Base-by-base conservation (phyloP, 768 basidiomycete species). In the Trametopsis cervina region DNA sequence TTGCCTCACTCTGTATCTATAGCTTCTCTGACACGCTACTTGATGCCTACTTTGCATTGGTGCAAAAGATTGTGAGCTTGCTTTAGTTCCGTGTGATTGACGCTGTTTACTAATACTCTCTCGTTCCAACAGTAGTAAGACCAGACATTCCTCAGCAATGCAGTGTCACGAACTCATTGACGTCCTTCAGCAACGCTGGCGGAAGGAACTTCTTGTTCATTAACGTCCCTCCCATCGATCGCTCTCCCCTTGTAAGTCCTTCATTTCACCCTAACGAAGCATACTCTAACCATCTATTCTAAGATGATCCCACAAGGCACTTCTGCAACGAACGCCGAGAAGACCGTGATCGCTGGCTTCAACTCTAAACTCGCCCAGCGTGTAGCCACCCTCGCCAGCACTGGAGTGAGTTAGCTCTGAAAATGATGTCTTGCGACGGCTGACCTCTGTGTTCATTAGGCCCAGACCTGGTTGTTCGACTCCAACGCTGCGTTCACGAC, bases 181-280 rank as follows among this genome's bases (percentile, higher is more conserved):
- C n/a, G 48, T 36, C 13, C 21, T 18, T 22, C 42, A 77, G 75
- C 65, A 64, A 67, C 35, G 71, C 61, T 22, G 83, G 83, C 15
- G 83, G 73, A 6, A 68, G 81, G 29, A 78, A 77, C 47, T 83
- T 82, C 65, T 63, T 82, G 15, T 78, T 82, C 64, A 67, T 82
- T 44, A 81, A 75, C 25, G 78, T 83, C 13, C 81, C 80, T 2
- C 78, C 79, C 1, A 67, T 72, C n/a, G 63, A 82, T 44, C 68
- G 78, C 25, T 70, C 79, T 3, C 80, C 80, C 63, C 62, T 81
- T 50, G 77, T 77, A 66, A 63, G 52, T 70, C 61, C 71, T n/a
- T 66, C 66, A 2, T 64, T 69, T 17, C 67, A 11, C 59, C 64
- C 54, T 66, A 33, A 44, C 9, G 4, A 18, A 15, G 9, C 5